phyloP scores from a whole-genome alignment of 2,329 filamentous ascomycete genomes.

The Botrytis aclada region DNA sequence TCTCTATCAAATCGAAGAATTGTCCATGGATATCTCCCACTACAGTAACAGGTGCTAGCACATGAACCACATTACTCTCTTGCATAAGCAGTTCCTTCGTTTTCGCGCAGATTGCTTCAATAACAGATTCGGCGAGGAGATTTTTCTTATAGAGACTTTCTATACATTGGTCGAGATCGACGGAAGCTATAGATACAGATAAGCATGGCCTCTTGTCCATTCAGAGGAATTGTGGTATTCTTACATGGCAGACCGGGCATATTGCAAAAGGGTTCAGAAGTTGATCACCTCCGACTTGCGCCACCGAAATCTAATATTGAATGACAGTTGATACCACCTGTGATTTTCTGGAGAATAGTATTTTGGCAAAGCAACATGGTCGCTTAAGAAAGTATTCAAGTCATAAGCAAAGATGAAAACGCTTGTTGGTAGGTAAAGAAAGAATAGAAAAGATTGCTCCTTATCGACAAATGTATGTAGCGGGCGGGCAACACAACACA shows the following conservation, averaged over 20 bases:
- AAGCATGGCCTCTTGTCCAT: slow-evolving; percentile 9
- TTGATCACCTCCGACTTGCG: slow-evolving; percentile 24
- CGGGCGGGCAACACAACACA: not conserved
- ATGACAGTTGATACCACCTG: slow-evolving; percentile 28
- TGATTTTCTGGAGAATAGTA: slow-evolving; percentile 31
- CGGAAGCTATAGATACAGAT: slow-evolving; percentile 65
- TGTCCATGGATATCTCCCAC: slow-evolving; percentile 98
- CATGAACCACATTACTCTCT: slow-evolving; percentile 99
- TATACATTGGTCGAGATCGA: slow-evolving; percentile 98
- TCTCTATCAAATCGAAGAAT: slow-evolving; percentile 98
- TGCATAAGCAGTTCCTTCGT: slow-evolving; percentile 99
- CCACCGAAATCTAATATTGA: slow-evolving; percentile 29
- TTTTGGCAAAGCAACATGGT: slow-evolving; percentile 38
- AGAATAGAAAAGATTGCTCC: not conserved
- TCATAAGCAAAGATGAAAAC: slow-evolving; percentile 27
- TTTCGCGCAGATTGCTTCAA: slow-evolving; percentile 98
- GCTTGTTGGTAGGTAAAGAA: not conserved
- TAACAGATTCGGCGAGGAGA: slow-evolving; percentile 92
- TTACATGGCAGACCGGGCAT: slow-evolving; percentile 58
- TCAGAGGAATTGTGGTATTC: slow-evolving; percentile 28
- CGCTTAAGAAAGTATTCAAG: slow-evolving; percentile 27
- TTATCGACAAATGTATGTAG: not conserved
- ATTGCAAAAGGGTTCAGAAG: slow-evolving; percentile 34
- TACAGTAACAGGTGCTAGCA: slow-evolving; percentile 90
- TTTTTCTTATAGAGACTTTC: slow-evolving; percentile 95